phyloP scores from a whole-genome alignment of 495 filamentous ascomycete genomes.

The Penicilliopsis zonata region DNA sequence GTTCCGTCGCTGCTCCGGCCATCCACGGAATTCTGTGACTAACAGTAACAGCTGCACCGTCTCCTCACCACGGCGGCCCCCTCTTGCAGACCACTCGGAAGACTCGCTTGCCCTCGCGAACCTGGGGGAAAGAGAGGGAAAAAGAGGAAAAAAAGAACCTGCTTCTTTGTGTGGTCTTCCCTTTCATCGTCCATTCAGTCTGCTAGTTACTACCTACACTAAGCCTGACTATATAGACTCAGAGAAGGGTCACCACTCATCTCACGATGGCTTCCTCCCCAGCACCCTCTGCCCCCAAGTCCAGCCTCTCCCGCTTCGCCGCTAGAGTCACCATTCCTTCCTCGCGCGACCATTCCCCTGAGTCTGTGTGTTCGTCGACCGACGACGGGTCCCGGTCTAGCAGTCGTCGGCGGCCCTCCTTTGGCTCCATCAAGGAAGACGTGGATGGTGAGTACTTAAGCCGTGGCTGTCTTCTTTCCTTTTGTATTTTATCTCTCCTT shows the following conservation, averaged over 20 bases:
- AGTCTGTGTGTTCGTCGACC: slow-evolving; percentile 24
- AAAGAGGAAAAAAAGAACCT: slow-evolving; percentile 11
- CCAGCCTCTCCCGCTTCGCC: slow-evolving; percentile 10
- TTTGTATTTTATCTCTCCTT: too few species aligned
- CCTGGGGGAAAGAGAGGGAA: slow-evolving; percentile 21
- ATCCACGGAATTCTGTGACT: slow-evolving; percentile 30
- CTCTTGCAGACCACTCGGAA: slow-evolving; percentile 8
- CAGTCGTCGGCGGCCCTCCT: slow-evolving; percentile 29
- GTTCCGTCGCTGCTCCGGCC: slow-evolving; percentile 11
- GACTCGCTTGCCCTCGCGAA: slow-evolving; percentile 12
- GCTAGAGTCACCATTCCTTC: slow-evolving; percentile 10
- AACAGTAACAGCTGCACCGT: slow-evolving; percentile 34
- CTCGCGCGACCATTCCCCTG: slow-evolving; percentile 25
- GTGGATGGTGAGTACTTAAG: slow-evolving; percentile 21
- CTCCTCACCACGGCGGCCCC: slow-evolving; percentile 15
- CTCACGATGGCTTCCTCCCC: slow-evolving; percentile 23
- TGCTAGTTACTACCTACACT: slow-evolving; percentile 2
- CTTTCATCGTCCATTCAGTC: slow-evolving; percentile 4
- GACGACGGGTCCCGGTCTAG: slow-evolving; percentile 30
- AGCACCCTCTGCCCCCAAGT: slow-evolving; percentile 12
- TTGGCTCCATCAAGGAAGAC: slow-evolving; percentile 37
- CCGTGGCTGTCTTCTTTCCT: not conserved
- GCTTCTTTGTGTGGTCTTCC: slow-evolving; percentile 11
- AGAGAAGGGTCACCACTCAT: slow-evolving; percentile 21
- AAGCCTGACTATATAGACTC: too few species aligned